Base-by-base conservation (phyloP, 2,329 filamentous ascomycete species). In the Venturia asperata region DNA sequence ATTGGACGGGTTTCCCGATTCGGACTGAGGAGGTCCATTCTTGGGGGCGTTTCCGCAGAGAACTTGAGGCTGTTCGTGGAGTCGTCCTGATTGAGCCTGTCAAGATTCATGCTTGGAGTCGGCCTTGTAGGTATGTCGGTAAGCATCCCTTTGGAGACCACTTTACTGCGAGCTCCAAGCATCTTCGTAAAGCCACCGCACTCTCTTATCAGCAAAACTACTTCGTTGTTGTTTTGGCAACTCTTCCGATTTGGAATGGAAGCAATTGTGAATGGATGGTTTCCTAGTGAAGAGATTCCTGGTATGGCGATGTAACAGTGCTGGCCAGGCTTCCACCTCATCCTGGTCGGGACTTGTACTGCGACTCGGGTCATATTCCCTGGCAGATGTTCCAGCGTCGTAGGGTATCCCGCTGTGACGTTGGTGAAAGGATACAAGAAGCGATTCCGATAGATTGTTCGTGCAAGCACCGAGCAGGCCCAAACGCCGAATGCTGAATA, bases 401-500 rank as follows among this genome's bases (percentile, higher is more conserved):
- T 68, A 10, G 70, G 68, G 55, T 64, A 72, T 27, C 70, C 69
- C 43, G 37, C 45, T 10, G 68, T 65, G n/a, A 67, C 67, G 10
- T 67, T 49, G 7, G 39, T 34, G 24, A 62, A 63, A 21, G 67
- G 65, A n/a, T 61, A 47, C 15, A 68, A 41, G 24, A 68, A 66
- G n/a, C 63, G 63, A 62, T 68, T 68, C 19, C 69, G 66, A 30
- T 68, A 56, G 6, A 71, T 43, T 34, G 66, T 63, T 13, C 72
- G 69, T 11, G 67, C 67, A 17, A 70, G 49, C 43, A 68, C 65
- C 5, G 68, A 67, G 19, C 66, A 41, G 39, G 66, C 49, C 62
- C 68, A 69, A 15, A 72, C 61, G 13, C 67, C 71, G 21, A 72
- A 27, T 19, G 71, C 68, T 11, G 68, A 68, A 64, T 71, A 73